Conservation (phyloP, 2,329 filamentous ascomycete species). For the Trichophyton schoenleinii region DNA sequence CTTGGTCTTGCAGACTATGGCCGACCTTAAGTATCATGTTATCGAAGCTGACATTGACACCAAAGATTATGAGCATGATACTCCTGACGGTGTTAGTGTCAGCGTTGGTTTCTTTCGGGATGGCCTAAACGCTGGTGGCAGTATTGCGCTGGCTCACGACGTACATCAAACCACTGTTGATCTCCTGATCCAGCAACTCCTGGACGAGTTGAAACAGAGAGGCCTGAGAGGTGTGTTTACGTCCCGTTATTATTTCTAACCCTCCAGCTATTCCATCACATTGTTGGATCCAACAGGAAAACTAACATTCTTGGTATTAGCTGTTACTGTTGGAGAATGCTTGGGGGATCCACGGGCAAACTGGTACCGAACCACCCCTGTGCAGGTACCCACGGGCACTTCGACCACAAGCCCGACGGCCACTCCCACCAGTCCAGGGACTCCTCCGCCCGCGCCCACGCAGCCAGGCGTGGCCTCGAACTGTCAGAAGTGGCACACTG, state of each 20-base stretch:
- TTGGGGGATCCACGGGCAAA: slow-evolving; percentile 7
- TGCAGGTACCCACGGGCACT: background rate
- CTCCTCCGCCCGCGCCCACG: background rate
- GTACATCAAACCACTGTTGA: slow-evolving; percentile 4
- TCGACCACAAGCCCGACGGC: background rate
- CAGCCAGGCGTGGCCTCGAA: background rate
- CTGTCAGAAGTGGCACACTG: background rate
- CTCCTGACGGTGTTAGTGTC: background rate
- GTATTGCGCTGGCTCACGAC: slow-evolving; percentile 4
- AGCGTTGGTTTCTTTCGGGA: background rate
- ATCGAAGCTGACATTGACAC: slow-evolving; percentile 34
- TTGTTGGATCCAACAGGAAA: background rate
- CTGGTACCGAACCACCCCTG: slow-evolving; percentile 4
- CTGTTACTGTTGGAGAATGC: slow-evolving; percentile 8
- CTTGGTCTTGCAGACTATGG: slow-evolving; percentile 25
- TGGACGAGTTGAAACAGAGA: slow-evolving; percentile 5
- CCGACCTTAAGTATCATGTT: slow-evolving; percentile 35
- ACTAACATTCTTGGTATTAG: slow-evolving; percentile 13
- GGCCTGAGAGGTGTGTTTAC: slow-evolving; percentile 4
- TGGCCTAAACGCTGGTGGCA: background rate
- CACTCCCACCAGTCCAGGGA: background rate
- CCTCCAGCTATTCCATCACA: background rate
- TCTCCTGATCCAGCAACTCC: slow-evolving; percentile 1
- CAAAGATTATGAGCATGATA: slow-evolving; percentile 22
- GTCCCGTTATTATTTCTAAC: too few species aligned